A percentile compares a stretch with the other conserved stretches of the same genome.
phyloP scores from a whole-genome alignment of 139 green algal species.

The Micromonas commoda region DNA sequence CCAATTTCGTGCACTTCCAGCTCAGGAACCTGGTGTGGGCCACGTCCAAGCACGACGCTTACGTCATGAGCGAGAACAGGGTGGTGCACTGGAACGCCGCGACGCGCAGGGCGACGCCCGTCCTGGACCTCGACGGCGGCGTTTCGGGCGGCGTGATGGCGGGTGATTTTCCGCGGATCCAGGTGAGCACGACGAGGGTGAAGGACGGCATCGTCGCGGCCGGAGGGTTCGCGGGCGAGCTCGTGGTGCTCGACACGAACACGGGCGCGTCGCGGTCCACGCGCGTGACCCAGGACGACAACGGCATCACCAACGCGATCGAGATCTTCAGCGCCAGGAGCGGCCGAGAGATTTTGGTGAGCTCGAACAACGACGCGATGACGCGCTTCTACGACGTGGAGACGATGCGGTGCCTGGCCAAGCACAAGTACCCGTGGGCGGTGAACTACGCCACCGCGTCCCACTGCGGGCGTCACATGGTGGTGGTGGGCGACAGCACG shows the following conservation, averaged over 20 bases:
- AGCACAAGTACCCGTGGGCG: conserved; percentile 61
- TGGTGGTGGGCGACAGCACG: conserved; percentile 71
- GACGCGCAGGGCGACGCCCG: conserved; percentile 23
- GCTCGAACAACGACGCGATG: conserved; percentile 77
- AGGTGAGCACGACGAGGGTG: conserved; percentile 74
- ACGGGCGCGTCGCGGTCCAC: conserved; percentile 4
- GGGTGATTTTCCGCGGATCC: conserved; percentile 30
- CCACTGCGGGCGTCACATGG: conserved; percentile 41
- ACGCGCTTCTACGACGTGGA: conserved; percentile 36
- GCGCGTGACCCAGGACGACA: conserved; percentile 50
- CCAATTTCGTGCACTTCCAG: conserved; percentile 85
- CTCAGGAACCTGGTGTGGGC: conserved; percentile 86
- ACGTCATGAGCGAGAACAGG: conserved; percentile 62
- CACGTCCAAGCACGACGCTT: conserved; percentile 70
- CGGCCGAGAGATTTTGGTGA: conserved; percentile 27
- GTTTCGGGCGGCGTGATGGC: not conserved
- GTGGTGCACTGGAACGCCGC: conserved; percentile 13
- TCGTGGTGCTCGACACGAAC: conserved; percentile 43
- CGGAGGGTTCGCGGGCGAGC: conserved; percentile 76
- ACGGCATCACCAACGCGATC: conserved; percentile 91
- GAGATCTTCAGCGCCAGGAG: conserved; percentile 57
- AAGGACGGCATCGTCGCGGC: conserved; percentile 59
- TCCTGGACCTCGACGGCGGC: conserved; percentile 44
- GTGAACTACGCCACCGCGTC: conserved; percentile 74
- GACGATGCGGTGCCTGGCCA: conserved; percentile 20